Conservation (phyloP, 2,329 filamentous ascomycete genomes). For the Phoma sp. region DNA sequence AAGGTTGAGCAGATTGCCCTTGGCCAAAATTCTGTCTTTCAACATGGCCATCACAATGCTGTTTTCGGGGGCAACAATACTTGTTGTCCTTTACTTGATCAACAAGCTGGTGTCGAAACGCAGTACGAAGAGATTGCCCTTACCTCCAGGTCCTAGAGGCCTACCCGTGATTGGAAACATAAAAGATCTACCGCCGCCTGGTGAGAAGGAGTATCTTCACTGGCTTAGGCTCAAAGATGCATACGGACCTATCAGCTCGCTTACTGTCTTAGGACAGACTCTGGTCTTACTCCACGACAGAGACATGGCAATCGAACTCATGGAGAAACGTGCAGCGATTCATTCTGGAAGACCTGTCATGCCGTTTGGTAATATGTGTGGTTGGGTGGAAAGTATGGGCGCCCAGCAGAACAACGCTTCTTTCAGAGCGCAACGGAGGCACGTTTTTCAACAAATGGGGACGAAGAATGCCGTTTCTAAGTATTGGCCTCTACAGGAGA, state of each 20-base stretch:
- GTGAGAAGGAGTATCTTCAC: slow-evolving; percentile 49
- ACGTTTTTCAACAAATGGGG: slow-evolving; percentile 55
- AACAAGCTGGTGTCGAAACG: background rate
- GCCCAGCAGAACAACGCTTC: slow-evolving; percentile 48
- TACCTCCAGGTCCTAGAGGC: slow-evolving; percentile 60
- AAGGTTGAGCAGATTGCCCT: background rate
- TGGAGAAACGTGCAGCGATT: slow-evolving; percentile 30
- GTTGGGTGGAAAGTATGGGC: slow-evolving; percentile 49
- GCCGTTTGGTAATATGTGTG: slow-evolving; percentile 35
- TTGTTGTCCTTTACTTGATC: background rate
- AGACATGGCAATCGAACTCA: slow-evolving; percentile 29
- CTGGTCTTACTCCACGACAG: slow-evolving; percentile 34
- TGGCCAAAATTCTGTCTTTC: background rate
- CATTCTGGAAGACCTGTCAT: slow-evolving; percentile 31
- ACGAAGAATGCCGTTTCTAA: slow-evolving; percentile 49
- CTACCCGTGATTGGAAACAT: slow-evolving; percentile 60
- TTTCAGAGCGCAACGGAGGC: slow-evolving; percentile 52
- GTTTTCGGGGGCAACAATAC: background rate
- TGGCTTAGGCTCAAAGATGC: slow-evolving; percentile 54
- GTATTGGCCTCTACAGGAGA: slow-evolving; percentile 53
- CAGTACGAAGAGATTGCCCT: slow-evolving; percentile 16
- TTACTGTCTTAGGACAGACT: slow-evolving; percentile 33
- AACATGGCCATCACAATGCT: background rate
- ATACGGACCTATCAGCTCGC: slow-evolving; percentile 33
- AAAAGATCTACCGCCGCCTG: slow-evolving; percentile 53